Evolutionary conservation across 202 grass and related monocot species (phyloP).

Genomic region (Bolboschoenoplectus hybrid): DNA sequence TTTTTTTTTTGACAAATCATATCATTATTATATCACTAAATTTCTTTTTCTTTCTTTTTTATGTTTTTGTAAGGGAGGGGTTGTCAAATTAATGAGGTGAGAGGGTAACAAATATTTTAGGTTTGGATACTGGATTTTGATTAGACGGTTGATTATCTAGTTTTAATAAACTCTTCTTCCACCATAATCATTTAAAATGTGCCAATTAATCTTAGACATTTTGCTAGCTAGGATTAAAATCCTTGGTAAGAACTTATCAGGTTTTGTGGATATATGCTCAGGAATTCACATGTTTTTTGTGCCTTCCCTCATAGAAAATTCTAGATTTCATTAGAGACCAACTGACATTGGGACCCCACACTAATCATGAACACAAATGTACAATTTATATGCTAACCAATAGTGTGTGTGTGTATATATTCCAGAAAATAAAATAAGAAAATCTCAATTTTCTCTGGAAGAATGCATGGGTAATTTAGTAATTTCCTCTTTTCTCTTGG

Average conservation of each 20-base stretch:
- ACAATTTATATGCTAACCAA: too few species aligned
- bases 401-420: neutral
- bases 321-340: neutral
- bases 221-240: too few species aligned
- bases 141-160: too few species aligned
- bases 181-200: neutral
- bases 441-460: neutral
- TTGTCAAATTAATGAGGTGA: too few species aligned
- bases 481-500: constrained; percentile 3
- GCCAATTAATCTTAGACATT: neutral
- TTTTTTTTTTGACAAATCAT: too few species aligned
- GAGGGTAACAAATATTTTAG: too few species aligned
- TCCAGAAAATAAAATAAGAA: constrained; percentile 1
- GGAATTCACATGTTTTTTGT: neutral
- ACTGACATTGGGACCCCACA: neutral
- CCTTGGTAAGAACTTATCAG: too few species aligned
- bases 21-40: too few species aligned
- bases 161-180: neutral
- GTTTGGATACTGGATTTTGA: too few species aligned
- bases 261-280: neutral
- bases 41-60: too few species aligned
- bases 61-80: too few species aligned
- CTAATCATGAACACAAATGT: too few species aligned
- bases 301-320: neutral
- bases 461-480: neutral